These are phyloP conservation scores for Aspergillus ostianus DNA, from an alignment of 495 filamentous ascomycete species.

Conservation along the genomic window DNA sequence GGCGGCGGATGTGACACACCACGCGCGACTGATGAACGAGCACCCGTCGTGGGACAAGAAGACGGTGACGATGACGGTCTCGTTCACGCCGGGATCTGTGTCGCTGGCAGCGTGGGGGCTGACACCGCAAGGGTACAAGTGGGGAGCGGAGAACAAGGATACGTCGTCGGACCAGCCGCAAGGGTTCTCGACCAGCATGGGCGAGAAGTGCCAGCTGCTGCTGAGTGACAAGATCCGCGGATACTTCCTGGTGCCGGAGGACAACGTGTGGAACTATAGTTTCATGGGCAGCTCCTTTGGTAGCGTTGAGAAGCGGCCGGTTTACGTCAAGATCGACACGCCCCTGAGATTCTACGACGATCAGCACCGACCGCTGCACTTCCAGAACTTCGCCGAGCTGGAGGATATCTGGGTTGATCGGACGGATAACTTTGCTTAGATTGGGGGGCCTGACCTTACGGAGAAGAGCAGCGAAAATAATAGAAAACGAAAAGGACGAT, in stretches of 20 bases:
- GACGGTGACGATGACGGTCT: slow-evolving; percentile 92
- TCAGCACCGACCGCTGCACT: slow-evolving; percentile 89
- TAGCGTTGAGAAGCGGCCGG: slow-evolving; percentile 81
- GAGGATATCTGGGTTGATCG: slow-evolving; percentile 89
- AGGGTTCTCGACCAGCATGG: slow-evolving; percentile 90
- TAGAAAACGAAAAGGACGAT: neutral
- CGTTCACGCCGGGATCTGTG: slow-evolving; percentile 98
- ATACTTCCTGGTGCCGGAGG: slow-evolving; percentile 93
- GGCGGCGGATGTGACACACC: slow-evolving; percentile 88
- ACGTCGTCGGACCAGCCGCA: slow-evolving; percentile 84
- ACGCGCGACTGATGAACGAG: slow-evolving; percentile 80
- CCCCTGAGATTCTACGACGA: slow-evolving; percentile 89
- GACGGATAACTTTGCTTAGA: slow-evolving; percentile 79
- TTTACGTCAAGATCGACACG: slow-evolving; percentile 91
- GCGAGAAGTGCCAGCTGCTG: slow-evolving; percentile 90
- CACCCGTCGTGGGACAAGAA: slow-evolving; percentile 91
- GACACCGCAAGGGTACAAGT: slow-evolving; percentile 90
- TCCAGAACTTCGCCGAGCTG: slow-evolving; percentile 88
- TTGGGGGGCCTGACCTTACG: too few species aligned
- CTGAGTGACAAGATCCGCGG: slow-evolving; percentile 90
- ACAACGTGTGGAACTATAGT: slow-evolving; percentile 93
- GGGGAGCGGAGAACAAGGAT: slow-evolving; percentile 97
- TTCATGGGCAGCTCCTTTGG: slow-evolving; percentile 93
- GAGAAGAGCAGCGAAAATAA: neutral
- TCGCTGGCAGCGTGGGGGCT: slow-evolving; percentile 91